Evolutionary conservation across 169 alveolate genomes (phyloP), one percentile per base, ranked within the genome.

Genomic region (Eimeria acervulina): DNA sequence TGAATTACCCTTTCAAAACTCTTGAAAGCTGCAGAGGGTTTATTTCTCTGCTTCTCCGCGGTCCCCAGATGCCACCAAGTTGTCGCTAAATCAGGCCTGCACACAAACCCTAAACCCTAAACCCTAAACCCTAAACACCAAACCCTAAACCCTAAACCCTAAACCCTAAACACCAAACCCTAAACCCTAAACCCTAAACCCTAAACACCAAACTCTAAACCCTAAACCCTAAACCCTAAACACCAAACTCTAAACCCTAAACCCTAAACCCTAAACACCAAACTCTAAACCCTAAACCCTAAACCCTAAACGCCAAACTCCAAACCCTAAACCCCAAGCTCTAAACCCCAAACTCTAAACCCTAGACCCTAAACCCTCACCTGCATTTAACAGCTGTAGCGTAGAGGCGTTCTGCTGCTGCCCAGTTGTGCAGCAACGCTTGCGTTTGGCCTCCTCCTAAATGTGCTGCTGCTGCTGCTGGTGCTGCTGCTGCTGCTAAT

Each of bases 351-450:
- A 47, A 47, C 55, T 12, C 55, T 47, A 47, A 47, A 47, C 55
- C 55, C 55, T 47, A 55, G 15, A 55, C 17, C 17, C n/a, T 55
- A 55, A 55, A 19, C 66, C 26, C n/a, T 55, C 26, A 38, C 87
- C 87, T 76, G 87, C 87, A 76, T 17, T 40, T 76, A 31, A 76
- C 87, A 40, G 87, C 87, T 1, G 87, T 31, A 4, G 55, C 51
- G 87, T 76, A 76, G 21, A 33, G 87, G 7, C 59, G 38, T 38
- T 76, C 87, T 33, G 87, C 87, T 38, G 87, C 87, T 4, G 87
- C 87, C 87, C 87, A 76, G 52, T 76, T 76, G 59, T 33, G 87
- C 51, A 76, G 87, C 51, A 76, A n/a, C 87, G 87, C 87, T 59
- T 76, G 87, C 7, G 87, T 76, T 59, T 76, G 87, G 6, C 81